Evolutionary conservation across 139 green algal species (phyloP).

Genomic region (Haematococcus lacustris): DNA sequence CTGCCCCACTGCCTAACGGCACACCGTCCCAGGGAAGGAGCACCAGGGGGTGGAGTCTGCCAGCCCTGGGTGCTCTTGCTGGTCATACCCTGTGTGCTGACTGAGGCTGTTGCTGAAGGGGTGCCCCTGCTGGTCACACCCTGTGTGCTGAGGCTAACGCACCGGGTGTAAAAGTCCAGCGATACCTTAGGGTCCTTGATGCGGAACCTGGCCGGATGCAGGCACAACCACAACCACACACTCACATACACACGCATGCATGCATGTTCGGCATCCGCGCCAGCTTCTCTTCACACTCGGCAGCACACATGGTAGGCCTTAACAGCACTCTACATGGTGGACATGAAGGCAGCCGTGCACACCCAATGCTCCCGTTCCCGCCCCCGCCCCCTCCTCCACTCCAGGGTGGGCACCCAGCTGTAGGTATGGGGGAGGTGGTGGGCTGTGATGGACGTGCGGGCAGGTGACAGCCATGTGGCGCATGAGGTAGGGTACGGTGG

Average conservation of each 20-base stretch:
- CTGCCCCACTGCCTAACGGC: too few relatives aligned
- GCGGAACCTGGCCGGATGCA: slow-evolving; percentile 73
- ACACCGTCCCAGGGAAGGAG: too few relatives aligned
- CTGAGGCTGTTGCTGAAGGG: too few relatives aligned
- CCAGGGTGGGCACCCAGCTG: not conserved
- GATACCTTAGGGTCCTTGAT: slow-evolving; percentile 66
- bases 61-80: too few relatives aligned
- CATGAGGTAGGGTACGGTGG: too few relatives aligned
- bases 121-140: too few relatives aligned
- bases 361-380: not conserved
- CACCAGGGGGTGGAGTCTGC: too few relatives aligned
- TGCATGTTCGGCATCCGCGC: not conserved
- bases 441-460: too few relatives aligned
- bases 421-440: too few relatives aligned
- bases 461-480: too few relatives aligned
- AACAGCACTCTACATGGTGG: not conserved
- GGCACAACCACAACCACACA: slow-evolving; percentile 22
- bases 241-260: not conserved
- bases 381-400: not conserved
- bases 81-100: too few relatives aligned
- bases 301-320: not conserved
- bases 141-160: too few relatives aligned
- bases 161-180: slow-evolving; percentile 84
- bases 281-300: not conserved
- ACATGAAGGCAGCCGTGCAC: not conserved